phyloP scores from a whole-genome alignment of 148 eudicot genomes.

The Cornus florida region DNA sequence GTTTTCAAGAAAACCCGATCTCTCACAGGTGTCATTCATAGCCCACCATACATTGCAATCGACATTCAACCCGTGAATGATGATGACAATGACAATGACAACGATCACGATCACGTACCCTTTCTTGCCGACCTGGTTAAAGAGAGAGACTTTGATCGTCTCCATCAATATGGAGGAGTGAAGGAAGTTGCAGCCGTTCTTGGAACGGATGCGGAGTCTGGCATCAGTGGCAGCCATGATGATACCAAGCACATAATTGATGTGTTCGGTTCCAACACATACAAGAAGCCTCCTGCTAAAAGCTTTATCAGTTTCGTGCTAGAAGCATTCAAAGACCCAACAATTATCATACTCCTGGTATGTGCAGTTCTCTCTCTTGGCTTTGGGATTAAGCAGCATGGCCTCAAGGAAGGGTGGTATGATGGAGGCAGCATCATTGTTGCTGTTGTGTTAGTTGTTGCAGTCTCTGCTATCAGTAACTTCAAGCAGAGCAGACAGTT shows the following conservation, averaged over 20 bases:
- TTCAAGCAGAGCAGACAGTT: conserved; percentile 12
- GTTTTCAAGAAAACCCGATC: neutral
- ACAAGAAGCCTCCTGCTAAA: neutral
- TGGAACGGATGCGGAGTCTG: neutral
- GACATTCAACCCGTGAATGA: neutral
- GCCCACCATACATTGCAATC: neutral
- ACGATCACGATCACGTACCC: neutral
- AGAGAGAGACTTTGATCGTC: neutral
- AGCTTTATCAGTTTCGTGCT: neutral
- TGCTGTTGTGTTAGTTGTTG: conserved; percentile 41
- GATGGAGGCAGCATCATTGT: conserved; percentile 50
- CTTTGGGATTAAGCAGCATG: conserved; percentile 12
- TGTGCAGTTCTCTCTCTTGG: conserved; percentile 4
- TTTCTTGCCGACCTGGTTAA: neutral
- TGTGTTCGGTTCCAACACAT: conserved; percentile 1
- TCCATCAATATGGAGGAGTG: neutral
- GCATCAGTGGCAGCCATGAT: neutral
- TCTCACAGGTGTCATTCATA: neutral
- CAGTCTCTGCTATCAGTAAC: conserved; percentile 36
- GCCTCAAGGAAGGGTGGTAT: conserved; percentile 50
- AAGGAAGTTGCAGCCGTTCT: neutral
- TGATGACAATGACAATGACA: neutral
- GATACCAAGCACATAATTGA: too few relatives aligned
- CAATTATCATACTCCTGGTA: neutral
- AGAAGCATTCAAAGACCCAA: neutral